Conservation (phyloP, 2,329 filamentous ascomycete species). For the Penicillium vulpinum region DNA sequence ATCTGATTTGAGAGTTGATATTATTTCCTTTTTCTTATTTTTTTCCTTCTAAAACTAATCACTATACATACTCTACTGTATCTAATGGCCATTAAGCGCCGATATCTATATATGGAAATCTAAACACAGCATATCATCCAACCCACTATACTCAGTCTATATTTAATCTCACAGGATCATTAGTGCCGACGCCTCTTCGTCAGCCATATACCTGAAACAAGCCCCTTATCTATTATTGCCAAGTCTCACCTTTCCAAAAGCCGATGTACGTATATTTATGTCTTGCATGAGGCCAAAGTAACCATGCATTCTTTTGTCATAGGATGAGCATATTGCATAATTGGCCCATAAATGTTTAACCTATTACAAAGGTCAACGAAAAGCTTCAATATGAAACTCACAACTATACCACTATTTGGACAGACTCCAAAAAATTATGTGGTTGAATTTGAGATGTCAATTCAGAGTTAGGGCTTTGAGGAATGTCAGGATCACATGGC, state of each 20-base stretch:
- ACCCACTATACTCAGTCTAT: neutral
- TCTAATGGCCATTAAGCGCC: neutral
- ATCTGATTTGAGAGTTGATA: conserved; percentile 23
- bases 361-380: neutral
- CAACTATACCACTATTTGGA: neutral
- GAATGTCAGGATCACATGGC: neutral
- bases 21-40: conserved; percentile 11
- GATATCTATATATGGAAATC: neutral
- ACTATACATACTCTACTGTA: neutral
- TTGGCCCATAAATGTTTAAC: neutral
- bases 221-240: neutral
- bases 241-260: neutral
- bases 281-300: neutral
- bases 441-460: neutral
- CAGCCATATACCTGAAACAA: neutral
- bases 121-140: neutral
- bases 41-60: neutral
- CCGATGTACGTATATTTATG: neutral
- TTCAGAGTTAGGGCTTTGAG: neutral
- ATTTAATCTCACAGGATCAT: neutral
- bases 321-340: neutral
- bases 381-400: neutral
- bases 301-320: neutral
- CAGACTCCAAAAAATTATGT: neutral
- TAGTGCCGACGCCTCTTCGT: neutral